These are phyloP conservation scores for Botrytis porri DNA, from an alignment of 2,329 filamentous ascomycete species.

Conservation along the genomic window DNA sequence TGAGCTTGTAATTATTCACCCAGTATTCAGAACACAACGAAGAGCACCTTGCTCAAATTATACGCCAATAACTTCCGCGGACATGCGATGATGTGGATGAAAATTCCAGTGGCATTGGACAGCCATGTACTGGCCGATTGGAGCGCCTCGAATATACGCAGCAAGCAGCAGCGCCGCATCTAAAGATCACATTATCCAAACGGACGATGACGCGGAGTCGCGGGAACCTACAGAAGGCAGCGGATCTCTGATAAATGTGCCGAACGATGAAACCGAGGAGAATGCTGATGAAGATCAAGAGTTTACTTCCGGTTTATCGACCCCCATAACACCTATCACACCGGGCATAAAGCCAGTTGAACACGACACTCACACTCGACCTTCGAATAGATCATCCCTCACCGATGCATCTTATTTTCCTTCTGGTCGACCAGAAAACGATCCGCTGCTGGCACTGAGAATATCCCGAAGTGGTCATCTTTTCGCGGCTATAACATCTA, in stretches of 20 bases:
- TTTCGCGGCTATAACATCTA: conserved; percentile 83
- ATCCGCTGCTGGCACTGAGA: conserved; percentile 70
- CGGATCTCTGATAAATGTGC: conserved; percentile 35
- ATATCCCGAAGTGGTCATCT: conserved; percentile 76
- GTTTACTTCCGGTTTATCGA: conserved; percentile 36
- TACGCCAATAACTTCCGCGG: conserved; percentile 29
- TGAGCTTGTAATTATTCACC: not conserved
- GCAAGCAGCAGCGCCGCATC: conserved; percentile 64
- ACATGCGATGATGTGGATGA: conserved; percentile 39
- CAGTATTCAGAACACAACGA: conserved; percentile 3
- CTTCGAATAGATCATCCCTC: conserved; percentile 23
- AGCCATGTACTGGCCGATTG: conserved; percentile 89
- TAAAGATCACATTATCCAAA: conserved; percentile 50
- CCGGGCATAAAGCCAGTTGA: conserved; percentile 59
- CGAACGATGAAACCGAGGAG: conserved; percentile 30
- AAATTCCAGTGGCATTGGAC: conserved; percentile 33
- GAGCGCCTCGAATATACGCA: conserved; percentile 78
- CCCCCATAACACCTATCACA: conserved; percentile 54
- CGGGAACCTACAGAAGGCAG: conserved; percentile 40
- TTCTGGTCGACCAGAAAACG: conserved; percentile 42
- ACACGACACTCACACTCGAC: conserved; percentile 44
- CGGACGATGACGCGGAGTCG: conserved; percentile 58
- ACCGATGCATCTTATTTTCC: conserved; percentile 21
- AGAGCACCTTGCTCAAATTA: conserved; percentile 24
- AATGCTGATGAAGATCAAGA: conserved; percentile 32